Evolutionary conservation across 2,329 filamentous ascomycete genomes (phyloP).

Genomic region (Coniosporium tulheliwenetii): DNA sequence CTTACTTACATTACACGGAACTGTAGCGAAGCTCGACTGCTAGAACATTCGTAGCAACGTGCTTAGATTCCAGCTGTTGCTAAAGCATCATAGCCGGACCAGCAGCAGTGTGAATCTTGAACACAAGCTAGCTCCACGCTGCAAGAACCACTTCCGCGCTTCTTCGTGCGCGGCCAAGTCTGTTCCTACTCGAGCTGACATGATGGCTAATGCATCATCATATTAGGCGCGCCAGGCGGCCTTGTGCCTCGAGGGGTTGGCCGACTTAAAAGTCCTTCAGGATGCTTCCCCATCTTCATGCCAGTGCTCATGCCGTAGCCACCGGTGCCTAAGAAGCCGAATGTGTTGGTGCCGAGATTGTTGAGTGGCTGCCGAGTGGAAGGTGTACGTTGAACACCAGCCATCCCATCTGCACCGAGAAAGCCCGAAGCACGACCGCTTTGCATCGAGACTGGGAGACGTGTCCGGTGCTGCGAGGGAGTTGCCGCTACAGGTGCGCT

Average conservation of each 20-base stretch:
- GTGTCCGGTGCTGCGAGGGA: constrained; percentile 12
- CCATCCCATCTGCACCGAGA: constrained; percentile 5
- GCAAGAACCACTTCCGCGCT: too few species aligned
- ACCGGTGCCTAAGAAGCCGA: constrained; percentile 7
- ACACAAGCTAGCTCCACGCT: too few species aligned
- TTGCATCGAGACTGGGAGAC: constrained; percentile 14
- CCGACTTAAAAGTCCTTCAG: not conserved
- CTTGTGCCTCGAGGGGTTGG: not conserved
- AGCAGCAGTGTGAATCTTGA: too few species aligned
- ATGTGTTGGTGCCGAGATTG: constrained; percentile 9
- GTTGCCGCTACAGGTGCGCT: constrained; percentile 10
- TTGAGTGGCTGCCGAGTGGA: constrained; percentile 16
- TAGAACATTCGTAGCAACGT: too few species aligned
- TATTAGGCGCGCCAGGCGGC: too few species aligned
- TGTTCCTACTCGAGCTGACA: too few species aligned
- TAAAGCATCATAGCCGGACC: too few species aligned
- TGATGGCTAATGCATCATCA: too few species aligned
- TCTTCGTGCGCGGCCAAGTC: too few species aligned
- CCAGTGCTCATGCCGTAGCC: constrained; percentile 14
- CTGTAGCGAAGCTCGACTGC: too few species aligned
- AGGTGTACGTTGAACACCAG: constrained; percentile 15
- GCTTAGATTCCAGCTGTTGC: too few species aligned
- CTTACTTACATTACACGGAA: too few species aligned
- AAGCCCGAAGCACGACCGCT: constrained; percentile 13
- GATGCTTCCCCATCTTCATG: constrained; percentile 15